Percentiles rank a stretch among this genome's conserved stretches.
phyloP scores from a whole-genome alignment of 1,139 yeast species.

The Starmera stellimalicola region DNA sequence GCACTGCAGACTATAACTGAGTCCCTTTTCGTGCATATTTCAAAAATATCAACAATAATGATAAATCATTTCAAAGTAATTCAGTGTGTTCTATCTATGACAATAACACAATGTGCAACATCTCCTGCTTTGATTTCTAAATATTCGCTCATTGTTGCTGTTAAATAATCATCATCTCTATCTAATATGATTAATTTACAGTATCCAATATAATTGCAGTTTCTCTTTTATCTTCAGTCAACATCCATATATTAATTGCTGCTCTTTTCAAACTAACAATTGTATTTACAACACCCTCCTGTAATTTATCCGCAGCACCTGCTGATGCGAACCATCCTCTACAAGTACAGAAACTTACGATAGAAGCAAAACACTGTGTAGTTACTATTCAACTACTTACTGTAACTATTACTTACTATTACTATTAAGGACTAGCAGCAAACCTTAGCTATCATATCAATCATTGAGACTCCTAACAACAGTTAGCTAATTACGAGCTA shows the following conservation, averaged over 20 bases:
- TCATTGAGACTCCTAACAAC: no score
- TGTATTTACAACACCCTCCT: conserved; percentile 91
- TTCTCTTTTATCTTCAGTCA: conserved; percentile 95
- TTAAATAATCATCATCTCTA: conserved; percentile 45
- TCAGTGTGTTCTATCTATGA: conserved; percentile 82
- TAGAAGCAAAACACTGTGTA: no score
- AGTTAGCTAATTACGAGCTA: no score
- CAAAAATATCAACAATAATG: conserved; percentile 68
- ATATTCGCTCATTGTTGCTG: conserved; percentile 30
- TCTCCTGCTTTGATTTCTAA: conserved; percentile 44
- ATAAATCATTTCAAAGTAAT: conserved; percentile 63
- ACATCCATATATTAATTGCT: conserved; percentile 94
- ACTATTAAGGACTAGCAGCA: no score
- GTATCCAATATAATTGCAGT: conserved; percentile 93
- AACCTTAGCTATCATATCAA: no score
- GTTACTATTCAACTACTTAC: no score
- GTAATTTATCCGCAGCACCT: conserved; percentile 94
- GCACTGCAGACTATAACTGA: conserved; percentile 95
- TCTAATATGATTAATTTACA: conserved; percentile 78
- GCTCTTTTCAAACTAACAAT: conserved; percentile 89
- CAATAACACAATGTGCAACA: conserved; percentile 90
- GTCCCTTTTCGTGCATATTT: conserved; percentile 78
- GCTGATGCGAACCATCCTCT: no score
- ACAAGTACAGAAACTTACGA: no score
- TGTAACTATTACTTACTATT: no score